Percentiles rank a stretch among this genome's conserved stretches.
phyloP scores from a whole-genome alignment of 2,329 filamentous ascomycete species.

The Clarireedia homoeocarpa region DNA sequence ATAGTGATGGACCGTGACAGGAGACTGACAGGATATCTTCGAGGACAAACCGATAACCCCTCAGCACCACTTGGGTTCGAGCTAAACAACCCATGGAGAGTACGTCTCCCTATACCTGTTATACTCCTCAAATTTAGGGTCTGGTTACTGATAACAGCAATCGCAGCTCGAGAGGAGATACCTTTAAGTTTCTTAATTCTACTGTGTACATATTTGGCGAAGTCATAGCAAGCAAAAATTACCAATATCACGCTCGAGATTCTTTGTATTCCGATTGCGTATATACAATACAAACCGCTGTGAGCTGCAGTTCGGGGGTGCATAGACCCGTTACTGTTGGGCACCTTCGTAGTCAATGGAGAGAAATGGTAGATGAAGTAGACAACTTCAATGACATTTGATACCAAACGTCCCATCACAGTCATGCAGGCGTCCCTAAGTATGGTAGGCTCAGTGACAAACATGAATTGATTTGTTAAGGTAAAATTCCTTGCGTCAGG shows the following conservation, averaged over 20 bases:
- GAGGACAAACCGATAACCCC: slow-evolving; percentile 33
- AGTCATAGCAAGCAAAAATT: neutral
- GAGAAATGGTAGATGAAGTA: too few relatives aligned
- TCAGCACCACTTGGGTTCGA: slow-evolving; percentile 33
- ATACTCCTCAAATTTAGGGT: too few relatives aligned
- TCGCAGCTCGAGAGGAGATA: slow-evolving; percentile 28
- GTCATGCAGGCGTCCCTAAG: too few relatives aligned
- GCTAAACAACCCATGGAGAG: slow-evolving; percentile 36
- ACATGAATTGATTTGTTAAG: too few relatives aligned
- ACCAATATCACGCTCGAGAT: neutral
- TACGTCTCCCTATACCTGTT: slow-evolving; percentile 19
- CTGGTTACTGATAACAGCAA: slow-evolving; percentile 2
- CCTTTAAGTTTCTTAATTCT: slow-evolving; percentile 13
- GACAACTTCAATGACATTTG: too few relatives aligned
- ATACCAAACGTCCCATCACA: too few relatives aligned
- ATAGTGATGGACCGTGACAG: slow-evolving; percentile 37
- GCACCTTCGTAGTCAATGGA: too few relatives aligned
- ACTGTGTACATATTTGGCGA: slow-evolving; percentile 16
- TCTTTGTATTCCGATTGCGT: neutral
- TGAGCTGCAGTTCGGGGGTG: too few relatives aligned
- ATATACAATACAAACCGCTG: too few relatives aligned
- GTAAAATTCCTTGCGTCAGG: too few relatives aligned
- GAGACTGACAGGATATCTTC: slow-evolving; percentile 33
- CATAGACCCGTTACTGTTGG: too few relatives aligned
- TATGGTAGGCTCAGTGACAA: too few relatives aligned